Conservation (phyloP, 2,329 filamentous ascomycete genomes). For the Lachnellula arida region DNA sequence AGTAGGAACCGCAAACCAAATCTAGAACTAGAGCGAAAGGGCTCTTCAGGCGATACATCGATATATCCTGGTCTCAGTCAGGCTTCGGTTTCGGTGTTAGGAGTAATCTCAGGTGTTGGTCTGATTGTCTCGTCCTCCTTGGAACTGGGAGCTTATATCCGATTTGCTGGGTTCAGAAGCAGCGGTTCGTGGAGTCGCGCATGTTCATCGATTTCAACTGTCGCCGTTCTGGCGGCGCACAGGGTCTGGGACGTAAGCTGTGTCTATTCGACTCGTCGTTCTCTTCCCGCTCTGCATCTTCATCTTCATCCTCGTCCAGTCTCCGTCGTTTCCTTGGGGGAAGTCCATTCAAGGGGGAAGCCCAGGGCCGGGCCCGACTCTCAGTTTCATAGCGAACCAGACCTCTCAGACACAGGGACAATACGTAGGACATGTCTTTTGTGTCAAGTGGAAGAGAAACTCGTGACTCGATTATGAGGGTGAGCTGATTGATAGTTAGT, state of each 20-base stretch:
- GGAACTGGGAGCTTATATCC: not conserved
- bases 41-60: not conserved
- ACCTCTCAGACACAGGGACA: too few relatives aligned
- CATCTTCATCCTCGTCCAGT: not conserved
- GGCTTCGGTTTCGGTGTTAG: not conserved
- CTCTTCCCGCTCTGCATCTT: not conserved
- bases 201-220: not conserved
- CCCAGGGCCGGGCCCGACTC: not conserved
- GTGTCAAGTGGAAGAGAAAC: not conserved
- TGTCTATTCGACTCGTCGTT: not conserved
- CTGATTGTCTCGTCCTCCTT: not conserved
- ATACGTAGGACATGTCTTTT: not conserved
- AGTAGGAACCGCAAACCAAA: not conserved
- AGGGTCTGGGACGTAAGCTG: not conserved
- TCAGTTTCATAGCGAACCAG: not conserved
- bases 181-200: not conserved
- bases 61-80: not conserved
- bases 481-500: not conserved
- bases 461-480: not conserved
- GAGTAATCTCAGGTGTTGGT: not conserved
- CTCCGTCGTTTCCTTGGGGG: not conserved
- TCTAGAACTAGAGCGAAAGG: not conserved
- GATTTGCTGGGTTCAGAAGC: not conserved
- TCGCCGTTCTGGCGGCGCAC: not conserved
- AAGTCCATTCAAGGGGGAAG: too few relatives aligned